These are phyloP conservation scores for Cryptosporidium xiaoi DNA, from an alignment of 169 alveolate species.

Conservation along the genomic window DNA sequence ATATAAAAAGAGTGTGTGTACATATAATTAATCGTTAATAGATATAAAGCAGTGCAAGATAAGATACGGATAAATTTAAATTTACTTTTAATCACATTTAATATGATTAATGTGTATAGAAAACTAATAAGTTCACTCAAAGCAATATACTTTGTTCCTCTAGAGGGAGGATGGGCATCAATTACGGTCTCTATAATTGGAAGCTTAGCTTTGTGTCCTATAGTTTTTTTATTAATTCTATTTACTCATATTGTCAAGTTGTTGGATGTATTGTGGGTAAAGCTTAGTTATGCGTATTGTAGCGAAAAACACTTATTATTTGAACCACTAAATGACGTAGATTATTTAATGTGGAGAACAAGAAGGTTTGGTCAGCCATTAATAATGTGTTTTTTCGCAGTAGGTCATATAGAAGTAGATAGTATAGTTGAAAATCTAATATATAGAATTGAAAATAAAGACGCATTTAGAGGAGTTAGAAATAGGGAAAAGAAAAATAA, in stretches of 20 bases:
- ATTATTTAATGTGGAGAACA: conserved; percentile 64
- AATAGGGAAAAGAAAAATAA: background rate
- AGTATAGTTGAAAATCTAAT: conserved; percentile 6
- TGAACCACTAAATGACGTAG: conserved; percentile 63
- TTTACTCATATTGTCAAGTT: conserved; percentile 30
- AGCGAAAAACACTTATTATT: conserved; percentile 28
- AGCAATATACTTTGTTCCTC: conserved; percentile 44
- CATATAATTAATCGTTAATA: too few species aligned
- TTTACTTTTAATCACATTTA: too few species aligned
- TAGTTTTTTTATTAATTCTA: conserved; percentile 6
- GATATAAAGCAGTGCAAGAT: too few species aligned
- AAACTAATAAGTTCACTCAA: background rate
- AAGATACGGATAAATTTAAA: too few species aligned
- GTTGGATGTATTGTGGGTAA: conserved; percentile 43
- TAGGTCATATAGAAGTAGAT: conserved; percentile 7
- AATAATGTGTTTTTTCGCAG: conserved; percentile 65
- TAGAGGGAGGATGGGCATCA: conserved; percentile 63
- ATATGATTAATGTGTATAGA: too few species aligned
- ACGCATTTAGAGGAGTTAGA: conserved; percentile 23
- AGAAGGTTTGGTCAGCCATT: conserved; percentile 38
- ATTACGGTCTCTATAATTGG: conserved; percentile 38
- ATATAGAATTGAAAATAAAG: conserved; percentile 42
- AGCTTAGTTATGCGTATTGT: conserved; percentile 22
- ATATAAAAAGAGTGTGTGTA: too few species aligned
- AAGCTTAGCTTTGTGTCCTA: conserved; percentile 32